Conservation (phyloP, 2,329 filamentous ascomycete species). For the Xylariaceae sp. region DNA sequence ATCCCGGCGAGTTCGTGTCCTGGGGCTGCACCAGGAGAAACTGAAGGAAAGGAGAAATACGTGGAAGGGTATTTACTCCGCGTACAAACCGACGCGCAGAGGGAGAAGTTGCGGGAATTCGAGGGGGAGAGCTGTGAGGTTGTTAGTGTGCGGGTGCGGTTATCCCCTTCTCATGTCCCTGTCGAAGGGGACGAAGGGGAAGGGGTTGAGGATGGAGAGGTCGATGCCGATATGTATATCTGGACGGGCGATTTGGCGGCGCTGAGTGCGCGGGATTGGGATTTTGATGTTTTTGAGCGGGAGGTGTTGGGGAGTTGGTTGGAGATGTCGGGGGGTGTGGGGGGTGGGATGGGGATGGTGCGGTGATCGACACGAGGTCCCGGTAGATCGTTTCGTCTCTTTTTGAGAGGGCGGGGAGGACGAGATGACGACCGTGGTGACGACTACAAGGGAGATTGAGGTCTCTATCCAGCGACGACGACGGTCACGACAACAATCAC, state of each 20-base stretch:
- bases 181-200: neutral
- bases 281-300: constrained; percentile 24
- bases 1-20: constrained; percentile 10
- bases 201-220: neutral
- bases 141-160: constrained; percentile 13
- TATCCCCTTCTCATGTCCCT: constrained; percentile 7
- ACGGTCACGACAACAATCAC: too few relatives aligned
- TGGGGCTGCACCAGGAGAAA: neutral
- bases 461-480: too few relatives aligned
- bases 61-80: constrained; percentile 28
- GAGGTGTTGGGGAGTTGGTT: constrained; percentile 30
- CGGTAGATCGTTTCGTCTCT: too few relatives aligned
- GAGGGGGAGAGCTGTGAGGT: constrained; percentile 23
- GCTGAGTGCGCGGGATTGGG: constrained; percentile 24
- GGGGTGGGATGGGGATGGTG: neutral
- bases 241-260: constrained; percentile 24
- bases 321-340: constrained; percentile 23
- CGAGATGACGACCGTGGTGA: too few relatives aligned
- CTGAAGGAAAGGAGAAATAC: too few relatives aligned
- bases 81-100: constrained; percentile 23
- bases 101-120: constrained; percentile 33
- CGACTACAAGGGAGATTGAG: too few relatives aligned
- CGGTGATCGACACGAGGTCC: neutral
- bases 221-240: constrained; percentile 32
- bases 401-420: too few relatives aligned